These are phyloP conservation scores for Cryptomeria japonica DNA, from an alignment of 75 land plant species.

Conservation along the genomic window DNA sequence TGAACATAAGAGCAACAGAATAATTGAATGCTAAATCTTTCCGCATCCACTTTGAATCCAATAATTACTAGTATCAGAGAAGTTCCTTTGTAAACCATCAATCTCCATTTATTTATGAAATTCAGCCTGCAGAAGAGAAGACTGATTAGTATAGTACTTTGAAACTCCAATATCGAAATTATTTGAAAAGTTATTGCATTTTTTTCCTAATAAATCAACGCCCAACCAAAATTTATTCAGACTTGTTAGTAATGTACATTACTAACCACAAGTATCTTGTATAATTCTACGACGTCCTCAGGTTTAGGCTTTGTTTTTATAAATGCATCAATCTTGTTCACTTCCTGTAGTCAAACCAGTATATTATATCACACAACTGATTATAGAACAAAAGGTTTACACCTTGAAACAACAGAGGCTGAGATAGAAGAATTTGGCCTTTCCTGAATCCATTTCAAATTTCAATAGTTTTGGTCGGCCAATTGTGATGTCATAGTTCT, in stretches of 20 bases:
- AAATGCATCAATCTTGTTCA: constrained; percentile 62
- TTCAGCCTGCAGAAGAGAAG: not conserved
- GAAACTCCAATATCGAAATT: no score
- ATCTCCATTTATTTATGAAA: not conserved
- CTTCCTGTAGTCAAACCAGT: constrained; percentile 34
- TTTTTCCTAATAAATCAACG: not conserved
- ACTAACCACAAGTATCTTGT: constrained; percentile 12
- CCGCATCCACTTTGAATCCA: no score
- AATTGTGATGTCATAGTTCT: constrained; percentile 59
- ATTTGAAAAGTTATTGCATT: no score
- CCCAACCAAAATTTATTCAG: not conserved
- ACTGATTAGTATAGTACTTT: no score
- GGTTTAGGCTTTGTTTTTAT: constrained; percentile 45
- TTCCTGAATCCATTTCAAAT: constrained; percentile 82
- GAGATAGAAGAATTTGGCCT: not conserved
- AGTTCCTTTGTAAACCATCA: no score
- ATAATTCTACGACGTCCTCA: constrained; percentile 32
- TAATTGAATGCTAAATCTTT: no score
- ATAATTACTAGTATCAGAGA: no score
- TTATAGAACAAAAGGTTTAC: not conserved
- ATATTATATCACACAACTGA: not conserved
- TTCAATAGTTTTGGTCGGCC: constrained; percentile 69
- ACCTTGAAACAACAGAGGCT: not conserved
- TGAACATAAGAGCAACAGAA: no score
- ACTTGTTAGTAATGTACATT: not conserved